phyloP scores from a whole-genome alignment of 306 rosid genomes.

The Albizia julibrissin region DNA sequence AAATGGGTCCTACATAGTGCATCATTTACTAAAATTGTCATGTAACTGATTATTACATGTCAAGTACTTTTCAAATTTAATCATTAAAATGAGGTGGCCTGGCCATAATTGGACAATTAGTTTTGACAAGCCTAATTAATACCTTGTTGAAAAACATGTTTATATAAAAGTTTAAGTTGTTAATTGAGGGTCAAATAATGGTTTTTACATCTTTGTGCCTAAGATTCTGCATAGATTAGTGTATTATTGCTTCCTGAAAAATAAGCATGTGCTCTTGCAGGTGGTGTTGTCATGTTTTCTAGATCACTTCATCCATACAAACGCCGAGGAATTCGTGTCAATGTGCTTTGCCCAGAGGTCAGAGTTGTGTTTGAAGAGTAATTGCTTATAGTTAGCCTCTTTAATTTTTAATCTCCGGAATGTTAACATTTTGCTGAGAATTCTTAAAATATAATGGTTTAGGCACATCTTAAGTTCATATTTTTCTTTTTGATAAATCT shows the following conservation, averaged over 20 bases:
- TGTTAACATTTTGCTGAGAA: conserved; percentile 5
- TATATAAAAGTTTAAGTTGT: neutral
- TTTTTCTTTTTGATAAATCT: neutral
- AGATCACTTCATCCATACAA: conserved; percentile 70
- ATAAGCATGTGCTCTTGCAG: conserved; percentile 42
- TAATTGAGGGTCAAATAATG: neutral
- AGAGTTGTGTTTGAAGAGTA: conserved; percentile 31
- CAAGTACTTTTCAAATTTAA: neutral
- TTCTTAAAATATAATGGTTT: neutral
- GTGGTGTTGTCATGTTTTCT: conserved; percentile 88
- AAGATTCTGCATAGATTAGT: conserved; percentile 6
- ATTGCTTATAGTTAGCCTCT: conserved; percentile 10
- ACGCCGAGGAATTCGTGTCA: conserved; percentile 82
- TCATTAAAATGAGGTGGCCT: neutral
- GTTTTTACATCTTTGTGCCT: conserved; percentile 16
- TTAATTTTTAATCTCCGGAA: conserved; percentile 25
- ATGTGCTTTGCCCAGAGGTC: conserved; percentile 98
- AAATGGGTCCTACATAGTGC: neutral
- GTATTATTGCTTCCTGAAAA: conserved; percentile 33
- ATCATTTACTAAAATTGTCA: neutral
- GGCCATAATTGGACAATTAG: neutral
- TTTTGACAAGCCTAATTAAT: neutral
- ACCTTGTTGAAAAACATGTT: neutral
- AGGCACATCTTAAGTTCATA: neutral
- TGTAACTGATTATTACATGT: neutral